A percentile compares a stretch with the other conserved stretches of the same genome.
Evolutionary conservation across 768 basidiomycete genomes (phyloP).

Genomic region (Boletus rufocinnamomeus): DNA sequence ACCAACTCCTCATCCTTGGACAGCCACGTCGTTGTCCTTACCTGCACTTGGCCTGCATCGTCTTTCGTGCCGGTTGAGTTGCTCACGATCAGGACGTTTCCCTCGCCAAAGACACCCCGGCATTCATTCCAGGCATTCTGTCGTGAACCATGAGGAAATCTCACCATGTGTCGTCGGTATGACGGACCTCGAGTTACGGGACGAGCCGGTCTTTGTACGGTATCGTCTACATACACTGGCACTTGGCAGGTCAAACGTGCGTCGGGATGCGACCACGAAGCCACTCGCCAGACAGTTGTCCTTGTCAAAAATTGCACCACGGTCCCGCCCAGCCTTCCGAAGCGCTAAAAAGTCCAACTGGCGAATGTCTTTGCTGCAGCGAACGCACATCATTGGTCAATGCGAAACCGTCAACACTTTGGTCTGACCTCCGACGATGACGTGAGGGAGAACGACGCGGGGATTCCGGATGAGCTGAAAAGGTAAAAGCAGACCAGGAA

Average conservation of each 20-base stretch:
- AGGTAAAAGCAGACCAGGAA: conserved; percentile 68
- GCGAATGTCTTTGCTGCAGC: conserved; percentile 75
- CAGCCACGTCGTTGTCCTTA: conserved; percentile 37
- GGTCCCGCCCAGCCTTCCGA: conserved; percentile 73
- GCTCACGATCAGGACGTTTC: conserved; percentile 86
- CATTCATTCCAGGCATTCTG: conserved; percentile 80
- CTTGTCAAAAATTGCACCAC: conserved; percentile 94
- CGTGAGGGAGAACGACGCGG: conserved; percentile 63
- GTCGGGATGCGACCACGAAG: not conserved
- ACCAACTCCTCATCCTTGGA: conserved; percentile 63
- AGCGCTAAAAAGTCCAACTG: conserved; percentile 77
- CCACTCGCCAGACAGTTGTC: conserved; percentile 88
- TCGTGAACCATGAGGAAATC: not conserved
- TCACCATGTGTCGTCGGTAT: too few species aligned
- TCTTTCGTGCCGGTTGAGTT: conserved; percentile 88
- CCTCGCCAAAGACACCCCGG: conserved; percentile 67
- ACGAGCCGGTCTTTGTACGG: conserved; percentile 77
- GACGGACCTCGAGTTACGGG: conserved; percentile 69
- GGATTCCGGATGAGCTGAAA: conserved; percentile 72
- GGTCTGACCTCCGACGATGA: conserved; percentile 63
- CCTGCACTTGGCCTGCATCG: conserved; percentile 80
- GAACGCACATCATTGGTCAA: conserved; percentile 14
- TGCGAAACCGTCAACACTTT: not conserved
- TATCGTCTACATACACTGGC: conserved; percentile 81
- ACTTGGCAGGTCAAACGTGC: not conserved